Evolutionary conservation across 2,329 filamentous ascomycete genomes (phyloP).

Genomic region (Fusarium mangiferae): DNA sequence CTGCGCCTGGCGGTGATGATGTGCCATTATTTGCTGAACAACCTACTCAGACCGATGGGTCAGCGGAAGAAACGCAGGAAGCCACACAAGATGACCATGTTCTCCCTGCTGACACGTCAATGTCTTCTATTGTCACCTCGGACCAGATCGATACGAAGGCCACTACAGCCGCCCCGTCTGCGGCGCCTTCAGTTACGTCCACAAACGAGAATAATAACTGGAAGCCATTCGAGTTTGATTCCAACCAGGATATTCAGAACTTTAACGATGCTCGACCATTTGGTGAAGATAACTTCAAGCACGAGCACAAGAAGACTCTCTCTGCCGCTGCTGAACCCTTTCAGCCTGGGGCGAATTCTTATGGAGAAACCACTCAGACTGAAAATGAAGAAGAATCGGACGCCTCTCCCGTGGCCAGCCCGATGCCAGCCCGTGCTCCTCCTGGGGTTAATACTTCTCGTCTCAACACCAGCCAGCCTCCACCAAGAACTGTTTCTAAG

Average conservation of each 20-base stretch:
- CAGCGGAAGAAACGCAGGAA: slow-evolving; percentile 22
- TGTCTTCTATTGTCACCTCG: slow-evolving; percentile 64
- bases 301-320: slow-evolving; percentile 60
- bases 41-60: slow-evolving; percentile 40
- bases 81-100: slow-evolving; percentile 51
- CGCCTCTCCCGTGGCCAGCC: slow-evolving; percentile 35
- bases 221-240: slow-evolving; percentile 71
- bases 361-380: slow-evolving; percentile 37
- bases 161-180: slow-evolving; percentile 63
- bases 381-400: slow-evolving; percentile 38
- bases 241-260: slow-evolving; percentile 56
- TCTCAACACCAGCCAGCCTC: slow-evolving; percentile 33
- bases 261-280: slow-evolving; percentile 65
- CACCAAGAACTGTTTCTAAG: slow-evolving; percentile 48
- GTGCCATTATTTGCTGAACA: slow-evolving; percentile 79
- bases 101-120: slow-evolving; percentile 59
- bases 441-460: slow-evolving; percentile 37
- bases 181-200: slow-evolving; percentile 64
- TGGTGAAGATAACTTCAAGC: slow-evolving; percentile 56
- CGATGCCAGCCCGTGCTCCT: slow-evolving; percentile 33
- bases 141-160: slow-evolving; percentile 65
- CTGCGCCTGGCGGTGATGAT: slow-evolving; percentile 73
- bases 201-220: slow-evolving; percentile 58
- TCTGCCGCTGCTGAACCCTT: slow-evolving; percentile 80
- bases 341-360: slow-evolving; percentile 56